Base-by-base conservation (phyloP, 2,329 filamentous ascomycete species). In the Fusarium protoensiforme region DNA sequence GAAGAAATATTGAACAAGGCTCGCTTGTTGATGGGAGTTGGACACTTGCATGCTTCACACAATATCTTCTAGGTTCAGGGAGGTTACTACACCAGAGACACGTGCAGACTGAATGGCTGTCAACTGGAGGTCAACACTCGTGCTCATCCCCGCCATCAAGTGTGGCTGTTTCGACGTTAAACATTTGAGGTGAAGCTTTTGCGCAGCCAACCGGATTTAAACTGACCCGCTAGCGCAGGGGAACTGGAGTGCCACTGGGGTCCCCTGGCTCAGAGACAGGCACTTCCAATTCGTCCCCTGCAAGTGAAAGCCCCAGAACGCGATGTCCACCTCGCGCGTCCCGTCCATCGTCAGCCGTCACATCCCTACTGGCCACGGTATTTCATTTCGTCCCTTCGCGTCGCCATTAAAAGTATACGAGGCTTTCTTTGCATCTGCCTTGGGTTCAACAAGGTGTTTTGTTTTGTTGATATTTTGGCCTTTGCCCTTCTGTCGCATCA, bases 301-400 rank as follows among this genome's bases (percentile, higher is more conserved):
- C 46, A 20, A 31, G 24, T 31, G 27, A 20, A 13, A 20, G 46
- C 46, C 46, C 46, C 46, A 53, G 46, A 53, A 53, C 46, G 46
- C 46, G 63, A 65, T 61, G 39, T 39, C 58, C 58, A 62, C 64
- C 64, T n/a, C 24, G 24, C 24, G 24, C 24, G 24, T 62, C 64
- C 48, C 58, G 48, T 71, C 69, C 61, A 65, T 68, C 67, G 57
- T 68, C 60, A 64, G 72, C 62, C 35, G 39, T 73, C 68, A 70
- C 64, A 51, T 64, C 61, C 58, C 72, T 61, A 71, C 64, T 75
- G 72, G 73, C 72, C 73, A 75, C 73, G 69, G 73, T 75, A 75
- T 73, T 73, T 65, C 56, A 62, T 75, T 61, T 65, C 51, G 31
- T 58, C 29, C 20, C 29, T 61, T 59, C 36, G 38, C 65, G 72